Evolutionary conservation across 768 basidiomycete species (phyloP), one percentile per base, ranked within the genome.

Genomic region (Xerocomus potaroensis): DNA sequence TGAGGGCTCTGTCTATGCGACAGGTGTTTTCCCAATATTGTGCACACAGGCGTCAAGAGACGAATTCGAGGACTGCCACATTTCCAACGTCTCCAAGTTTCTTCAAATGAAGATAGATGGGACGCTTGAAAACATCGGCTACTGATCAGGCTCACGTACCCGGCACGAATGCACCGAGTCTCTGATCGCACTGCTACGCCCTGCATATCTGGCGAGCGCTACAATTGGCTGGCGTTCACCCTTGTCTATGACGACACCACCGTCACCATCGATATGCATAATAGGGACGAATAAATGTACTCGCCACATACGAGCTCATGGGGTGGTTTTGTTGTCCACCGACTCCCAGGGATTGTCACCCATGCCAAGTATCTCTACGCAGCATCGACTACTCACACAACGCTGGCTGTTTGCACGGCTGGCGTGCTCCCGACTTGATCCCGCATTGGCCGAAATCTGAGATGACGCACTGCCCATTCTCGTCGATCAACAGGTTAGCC

Each of bases 371-470:
- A 85, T 76, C 59, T 86, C 84, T 7, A 80, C 65, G 46, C 82
- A 85, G 35, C 72, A 71, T 44, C 18, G 8, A 23, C 2, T 4
- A 50, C 57, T 41, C 54, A 83, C 81, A 69, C 48, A 72, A 69
- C 27, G 68, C 67, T 3, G 71, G 59, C 19, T 68, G 68, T 9
- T 79, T 80, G 45, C 78, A 84, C 3, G 85, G 69, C 26, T 77
- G 72, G 54, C 73, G 81, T 4, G 78, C 80, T 60, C 90, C 86
- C 14, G 74, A 77, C 66, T 82, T 87, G 71, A 91, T 81, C 63
- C 86, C 83, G 54, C 79, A 84, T 62, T 91, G 84, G 0, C 87
- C 88, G 61, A 93, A 92, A 60, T 91, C 88, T 23, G 86, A 80
- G 33, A 92, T 80, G 32, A 91, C 73, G 48, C 87, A 91, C 37